Conservation (phyloP, 148 eudicot species). For the Gaultheria prostrata region DNA sequence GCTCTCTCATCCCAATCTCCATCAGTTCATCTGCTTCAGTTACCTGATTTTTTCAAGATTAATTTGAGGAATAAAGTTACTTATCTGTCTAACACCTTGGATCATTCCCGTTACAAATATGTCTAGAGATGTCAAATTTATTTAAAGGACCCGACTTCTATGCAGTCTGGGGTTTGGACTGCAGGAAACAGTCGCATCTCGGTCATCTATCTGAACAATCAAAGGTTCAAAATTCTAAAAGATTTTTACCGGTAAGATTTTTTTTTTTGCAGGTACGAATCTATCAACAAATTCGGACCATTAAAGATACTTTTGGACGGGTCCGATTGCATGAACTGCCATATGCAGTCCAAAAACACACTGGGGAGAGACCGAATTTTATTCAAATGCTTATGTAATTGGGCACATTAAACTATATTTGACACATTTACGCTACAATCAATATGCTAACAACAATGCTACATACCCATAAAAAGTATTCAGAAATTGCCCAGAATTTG, state of each 20-base stretch:
- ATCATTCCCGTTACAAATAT: neutral
- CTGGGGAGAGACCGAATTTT: neutral
- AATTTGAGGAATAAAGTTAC: neutral
- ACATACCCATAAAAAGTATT: no score
- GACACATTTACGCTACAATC: no score
- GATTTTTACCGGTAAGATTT: neutral
- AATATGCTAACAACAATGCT: no score
- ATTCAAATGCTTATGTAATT: no score
- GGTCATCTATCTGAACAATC: neutral
- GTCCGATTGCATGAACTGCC: no score
- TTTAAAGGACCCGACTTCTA: neutral
- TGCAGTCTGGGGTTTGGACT: neutral
- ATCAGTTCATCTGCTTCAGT: constrained; percentile 53
- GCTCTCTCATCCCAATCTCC: constrained; percentile 35
- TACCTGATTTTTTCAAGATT: neutral
- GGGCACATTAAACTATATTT: no score
- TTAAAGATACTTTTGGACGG: no score
- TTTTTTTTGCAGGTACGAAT: neutral
- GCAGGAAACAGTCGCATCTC: neutral
- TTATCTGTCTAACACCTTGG: neutral
- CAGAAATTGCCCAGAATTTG: no score
- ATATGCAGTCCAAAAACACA: neutral
- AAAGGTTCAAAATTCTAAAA: neutral
- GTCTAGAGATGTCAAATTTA: neutral
- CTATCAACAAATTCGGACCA: neutral